Base-by-base conservation (phyloP, 768 basidiomycete genomes). In the Calocybe cyanea region DNA sequence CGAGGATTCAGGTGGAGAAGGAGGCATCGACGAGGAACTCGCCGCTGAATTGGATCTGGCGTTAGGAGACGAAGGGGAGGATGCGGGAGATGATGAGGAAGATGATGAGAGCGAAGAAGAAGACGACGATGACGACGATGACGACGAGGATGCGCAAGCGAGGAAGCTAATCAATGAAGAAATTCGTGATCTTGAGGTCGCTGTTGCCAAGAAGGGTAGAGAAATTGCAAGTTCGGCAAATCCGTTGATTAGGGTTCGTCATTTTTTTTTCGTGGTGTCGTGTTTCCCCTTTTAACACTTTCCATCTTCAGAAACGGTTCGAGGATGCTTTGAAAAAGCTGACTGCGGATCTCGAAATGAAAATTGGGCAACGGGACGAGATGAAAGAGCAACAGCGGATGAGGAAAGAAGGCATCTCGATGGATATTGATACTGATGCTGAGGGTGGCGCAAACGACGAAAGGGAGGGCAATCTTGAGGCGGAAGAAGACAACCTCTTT, bases 301-400 rank as follows among this genome's bases (percentile, higher is more conserved):
- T 28, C 5, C 30, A 21, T 35, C 30, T 17, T 48, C 41, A 93
- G 86, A 87, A 86, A 78, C 92, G 92, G 28, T 94, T 95, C 65
- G 91, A 94, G 62, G 93, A 95, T 60, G 86, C 88, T 14, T 65
- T 94, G 57, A 89, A 84, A 71, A 96, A 95, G 65, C 73, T 96
- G 38, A 78, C 83, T 9, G 78, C 81, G 28, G 92, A 96, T 60
- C 69, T 94, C 23, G 92, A 94, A 53, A 82, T 84, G 77, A 94
- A 93, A 61, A 67, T 76, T 8, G 76, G 76, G 0, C 90, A 92
- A 59, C 75, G 85, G 45, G 89, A 92, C 53, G 87, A 86, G 55
- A 66, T 92, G 61, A 82, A 80, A 56, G 88, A 91, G 65, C 75
- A 81, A 57, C 83, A 83, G 55, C 75, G 85, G 35, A 63, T 82